These are phyloP conservation scores for Termitomyces bulborhizus DNA, from an alignment of 768 basidiomycete species.

Conservation along the genomic window DNA sequence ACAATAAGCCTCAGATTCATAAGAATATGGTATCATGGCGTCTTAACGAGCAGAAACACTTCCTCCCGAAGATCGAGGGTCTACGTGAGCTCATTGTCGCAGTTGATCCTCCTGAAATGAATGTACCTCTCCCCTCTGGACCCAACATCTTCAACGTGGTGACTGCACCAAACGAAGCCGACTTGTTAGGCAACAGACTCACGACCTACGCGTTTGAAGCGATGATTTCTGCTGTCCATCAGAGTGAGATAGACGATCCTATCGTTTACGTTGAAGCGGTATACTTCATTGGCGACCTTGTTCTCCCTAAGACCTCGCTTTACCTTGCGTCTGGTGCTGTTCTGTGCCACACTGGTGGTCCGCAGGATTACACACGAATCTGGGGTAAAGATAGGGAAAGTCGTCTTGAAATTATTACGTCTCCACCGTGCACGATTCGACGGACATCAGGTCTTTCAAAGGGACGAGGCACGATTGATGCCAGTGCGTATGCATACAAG, in stretches of 20 bases:
- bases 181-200: constrained; percentile 5
- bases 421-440: constrained; percentile 12
- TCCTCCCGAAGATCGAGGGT: constrained; percentile 11
- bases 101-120: constrained; percentile 11
- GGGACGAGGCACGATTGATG: constrained; percentile 15
- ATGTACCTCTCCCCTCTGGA: constrained; percentile 1
- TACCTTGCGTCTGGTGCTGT: constrained; percentile 17
- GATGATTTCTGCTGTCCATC: constrained; percentile 8
- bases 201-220: constrained; percentile 10
- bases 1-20: constrained; percentile 8
- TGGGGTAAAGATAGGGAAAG: constrained; percentile 10
- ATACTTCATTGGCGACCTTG: constrained; percentile 13
- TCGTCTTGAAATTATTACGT: constrained; percentile 14
- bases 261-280: constrained; percentile 14
- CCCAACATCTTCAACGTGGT: constrained; percentile 15
- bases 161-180: constrained; percentile 9
- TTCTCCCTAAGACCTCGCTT: constrained; percentile 14
- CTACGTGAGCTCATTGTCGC: constrained; percentile 14
- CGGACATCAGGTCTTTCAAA: constrained; percentile 12
- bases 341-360: constrained; percentile 11
- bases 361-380: constrained; percentile 8
- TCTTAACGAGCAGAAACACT: constrained; percentile 11
- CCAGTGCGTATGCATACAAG: constrained; percentile 6
- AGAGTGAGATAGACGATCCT: constrained; percentile 2
- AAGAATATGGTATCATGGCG: constrained; percentile 10